These are phyloP conservation scores for Saprolegnia diclina DNA, from an alignment of 352 stramenopile genomes.

Conservation along the genomic window DNA sequence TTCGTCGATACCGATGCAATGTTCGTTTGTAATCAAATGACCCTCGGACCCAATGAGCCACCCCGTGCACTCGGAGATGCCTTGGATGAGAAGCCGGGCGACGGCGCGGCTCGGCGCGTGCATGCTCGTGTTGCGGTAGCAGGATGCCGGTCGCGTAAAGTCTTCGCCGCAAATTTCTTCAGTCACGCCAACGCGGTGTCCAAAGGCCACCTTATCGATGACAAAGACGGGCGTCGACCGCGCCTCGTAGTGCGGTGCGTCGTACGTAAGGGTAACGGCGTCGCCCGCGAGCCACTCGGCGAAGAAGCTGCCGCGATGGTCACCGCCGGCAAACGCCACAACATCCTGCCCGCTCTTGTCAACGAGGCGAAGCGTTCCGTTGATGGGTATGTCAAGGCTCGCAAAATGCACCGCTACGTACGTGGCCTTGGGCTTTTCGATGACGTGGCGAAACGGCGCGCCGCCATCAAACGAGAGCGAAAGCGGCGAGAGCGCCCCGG, in stretches of 20 bases:
- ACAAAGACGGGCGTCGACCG: not conserved
- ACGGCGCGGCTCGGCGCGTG: constrained; percentile 39
- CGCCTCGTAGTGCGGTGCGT: not conserved
- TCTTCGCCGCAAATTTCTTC: constrained; percentile 9
- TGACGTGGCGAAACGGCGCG: not conserved
- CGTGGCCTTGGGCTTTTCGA: not conserved
- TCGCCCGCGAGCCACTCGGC: constrained; percentile 2
- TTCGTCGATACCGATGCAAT: constrained; percentile 53
- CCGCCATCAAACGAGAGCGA: not conserved
- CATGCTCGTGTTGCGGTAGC: not conserved
- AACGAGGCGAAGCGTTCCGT: not conserved
- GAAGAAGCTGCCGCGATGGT: not conserved
- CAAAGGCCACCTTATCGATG: not conserved
- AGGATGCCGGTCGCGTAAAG: not conserved
- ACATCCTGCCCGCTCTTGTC: not conserved
- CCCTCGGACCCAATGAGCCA: constrained; percentile 67
- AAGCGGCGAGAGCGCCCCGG: not conserved
- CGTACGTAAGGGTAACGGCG: not conserved
- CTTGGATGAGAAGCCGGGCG: constrained; percentile 46
- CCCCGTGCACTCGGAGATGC: constrained; percentile 65
- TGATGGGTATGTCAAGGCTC: not conserved
- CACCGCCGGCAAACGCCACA: not conserved
- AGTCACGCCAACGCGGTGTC: not conserved
- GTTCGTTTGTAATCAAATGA: constrained; percentile 74
- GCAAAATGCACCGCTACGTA: constrained; percentile 9